These are phyloP conservation scores for Purpureocillium lavendulum DNA, from an alignment of 2,329 filamentous ascomycete species.

Conservation along the genomic window DNA sequence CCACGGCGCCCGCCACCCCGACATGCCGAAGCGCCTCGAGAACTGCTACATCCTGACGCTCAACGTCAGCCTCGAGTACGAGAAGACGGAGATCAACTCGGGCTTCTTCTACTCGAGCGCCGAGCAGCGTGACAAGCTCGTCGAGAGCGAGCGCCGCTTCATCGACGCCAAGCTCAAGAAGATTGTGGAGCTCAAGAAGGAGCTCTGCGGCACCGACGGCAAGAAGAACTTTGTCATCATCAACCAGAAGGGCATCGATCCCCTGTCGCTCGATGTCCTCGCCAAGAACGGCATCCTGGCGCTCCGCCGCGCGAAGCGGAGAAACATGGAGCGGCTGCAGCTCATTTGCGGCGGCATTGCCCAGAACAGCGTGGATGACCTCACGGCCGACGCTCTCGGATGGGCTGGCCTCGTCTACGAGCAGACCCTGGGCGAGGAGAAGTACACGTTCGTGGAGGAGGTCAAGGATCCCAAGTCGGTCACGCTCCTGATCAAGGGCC, in stretches of 20 bases:
- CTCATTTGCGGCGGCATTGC: slow-evolving; percentile 84
- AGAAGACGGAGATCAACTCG: slow-evolving; percentile 99
- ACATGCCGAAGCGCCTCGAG: slow-evolving; percentile 95
- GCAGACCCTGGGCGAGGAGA: slow-evolving; percentile 95
- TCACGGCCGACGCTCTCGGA: slow-evolving; percentile 79
- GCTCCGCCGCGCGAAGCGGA: slow-evolving; percentile 86
- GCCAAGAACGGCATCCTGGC: slow-evolving; percentile 98
- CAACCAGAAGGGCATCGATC: slow-evolving; percentile 99
- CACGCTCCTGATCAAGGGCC: slow-evolving; percentile 94
- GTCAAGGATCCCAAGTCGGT: slow-evolving; percentile 99
- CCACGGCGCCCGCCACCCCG: slow-evolving; percentile 91
- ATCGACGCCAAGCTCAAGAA: slow-evolving; percentile 95
- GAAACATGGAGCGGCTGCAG: slow-evolving; percentile 98
- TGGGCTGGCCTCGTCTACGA: slow-evolving; percentile 97
- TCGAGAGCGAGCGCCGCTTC: slow-evolving; percentile 92
- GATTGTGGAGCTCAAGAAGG: slow-evolving; percentile 96
- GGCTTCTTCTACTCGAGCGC: slow-evolving; percentile 98
- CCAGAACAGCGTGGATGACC: slow-evolving; percentile 94
- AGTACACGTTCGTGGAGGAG: slow-evolving; percentile 97
- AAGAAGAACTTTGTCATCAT: slow-evolving; percentile 97
- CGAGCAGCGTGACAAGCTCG: slow-evolving; percentile 93
- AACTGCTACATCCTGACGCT: slow-evolving; percentile 93
- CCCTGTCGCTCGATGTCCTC: slow-evolving; percentile 86
- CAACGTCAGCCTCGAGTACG: slow-evolving; percentile 96
- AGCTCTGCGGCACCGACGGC: slow-evolving; percentile 86